These are phyloP conservation scores for Phytophthora pluvialis DNA, from an alignment of 352 stramenopile species.

Conservation along the genomic window DNA sequence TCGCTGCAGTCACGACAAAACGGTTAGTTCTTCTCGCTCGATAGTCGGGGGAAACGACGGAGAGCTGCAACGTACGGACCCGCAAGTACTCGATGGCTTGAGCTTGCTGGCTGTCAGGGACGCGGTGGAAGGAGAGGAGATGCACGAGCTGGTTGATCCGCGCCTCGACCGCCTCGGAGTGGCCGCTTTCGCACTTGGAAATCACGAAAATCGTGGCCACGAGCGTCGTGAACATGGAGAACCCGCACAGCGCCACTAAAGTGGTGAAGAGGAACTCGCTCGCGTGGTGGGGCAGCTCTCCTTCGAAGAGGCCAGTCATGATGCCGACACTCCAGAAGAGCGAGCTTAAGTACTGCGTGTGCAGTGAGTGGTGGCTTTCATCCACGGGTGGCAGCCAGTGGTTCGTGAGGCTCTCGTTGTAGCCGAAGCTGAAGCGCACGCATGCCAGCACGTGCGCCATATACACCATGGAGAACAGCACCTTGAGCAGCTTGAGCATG, in stretches of 20 bases:
- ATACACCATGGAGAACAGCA: slow-evolving; percentile 56
- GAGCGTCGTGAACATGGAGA: slow-evolving; percentile 73
- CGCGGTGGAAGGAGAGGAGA: slow-evolving; percentile 68
- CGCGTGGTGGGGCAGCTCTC: slow-evolving; percentile 55
- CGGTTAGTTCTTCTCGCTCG: not conserved
- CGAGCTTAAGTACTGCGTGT: slow-evolving; percentile 51
- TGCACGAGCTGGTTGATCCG: slow-evolving; percentile 80
- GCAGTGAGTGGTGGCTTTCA: slow-evolving; percentile 32
- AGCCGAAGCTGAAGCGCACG: slow-evolving; percentile 65
- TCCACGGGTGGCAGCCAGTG: slow-evolving; percentile 54
- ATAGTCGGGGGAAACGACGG: not conserved
- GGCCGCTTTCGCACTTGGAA: slow-evolving; percentile 78
- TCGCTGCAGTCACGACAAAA: slow-evolving; percentile 34
- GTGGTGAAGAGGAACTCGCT: slow-evolving; percentile 72
- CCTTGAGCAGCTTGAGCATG: slow-evolving; percentile 50
- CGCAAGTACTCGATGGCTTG: slow-evolving; percentile 75
- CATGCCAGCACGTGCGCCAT: slow-evolving; percentile 68
- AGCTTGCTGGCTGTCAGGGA: slow-evolving; percentile 58
- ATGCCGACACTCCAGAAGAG: slow-evolving; percentile 76
- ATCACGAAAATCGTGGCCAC: slow-evolving; percentile 83
- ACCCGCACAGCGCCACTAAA: slow-evolving; percentile 66
- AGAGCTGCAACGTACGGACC: slow-evolving; percentile 29
- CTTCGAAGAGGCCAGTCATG: slow-evolving; percentile 74
- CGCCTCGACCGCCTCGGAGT: slow-evolving; percentile 60
- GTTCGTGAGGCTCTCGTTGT: slow-evolving; percentile 50